phyloP scores from a whole-genome alignment of 2,329 filamentous ascomycete species.

The Colletotrichum aenigma region DNA sequence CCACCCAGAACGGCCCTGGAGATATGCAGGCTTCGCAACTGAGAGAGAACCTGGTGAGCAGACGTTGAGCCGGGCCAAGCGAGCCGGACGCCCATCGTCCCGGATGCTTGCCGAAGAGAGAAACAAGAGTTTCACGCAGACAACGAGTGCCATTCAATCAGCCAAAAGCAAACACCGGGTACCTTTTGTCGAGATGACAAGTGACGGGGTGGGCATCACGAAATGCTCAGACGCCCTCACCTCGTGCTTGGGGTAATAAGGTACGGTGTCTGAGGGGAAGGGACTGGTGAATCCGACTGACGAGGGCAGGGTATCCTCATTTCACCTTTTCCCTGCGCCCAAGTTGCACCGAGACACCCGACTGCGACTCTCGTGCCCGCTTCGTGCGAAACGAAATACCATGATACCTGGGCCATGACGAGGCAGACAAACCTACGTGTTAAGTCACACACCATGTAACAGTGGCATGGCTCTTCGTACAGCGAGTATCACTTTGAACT shows the following conservation, averaged over 20 bases:
- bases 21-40: neutral
- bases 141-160: neutral
- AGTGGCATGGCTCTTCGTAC: neutral
- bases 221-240: neutral
- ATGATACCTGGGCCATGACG: neutral
- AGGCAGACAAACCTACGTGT: neutral
- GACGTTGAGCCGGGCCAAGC: neutral
- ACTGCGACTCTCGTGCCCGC: conserved; percentile 5
- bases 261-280: neutral
- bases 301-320: neutral
- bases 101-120: conserved; percentile 3
- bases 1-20: conserved; percentile 5
- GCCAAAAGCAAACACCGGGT: neutral
- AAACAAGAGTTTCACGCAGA: neutral
- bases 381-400: neutral
- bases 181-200: neutral
- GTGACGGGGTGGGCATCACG: neutral
- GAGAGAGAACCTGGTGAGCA: neutral
- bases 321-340: neutral
- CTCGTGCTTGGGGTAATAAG: neutral
- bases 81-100: neutral
- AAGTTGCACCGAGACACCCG: conserved; percentile 14
- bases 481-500: neutral
- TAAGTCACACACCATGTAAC: conserved; percentile 3
- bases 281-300: neutral